Conservation (phyloP, 495 filamentous ascomycete species). For the Aspergillus carlsbadensis region DNA sequence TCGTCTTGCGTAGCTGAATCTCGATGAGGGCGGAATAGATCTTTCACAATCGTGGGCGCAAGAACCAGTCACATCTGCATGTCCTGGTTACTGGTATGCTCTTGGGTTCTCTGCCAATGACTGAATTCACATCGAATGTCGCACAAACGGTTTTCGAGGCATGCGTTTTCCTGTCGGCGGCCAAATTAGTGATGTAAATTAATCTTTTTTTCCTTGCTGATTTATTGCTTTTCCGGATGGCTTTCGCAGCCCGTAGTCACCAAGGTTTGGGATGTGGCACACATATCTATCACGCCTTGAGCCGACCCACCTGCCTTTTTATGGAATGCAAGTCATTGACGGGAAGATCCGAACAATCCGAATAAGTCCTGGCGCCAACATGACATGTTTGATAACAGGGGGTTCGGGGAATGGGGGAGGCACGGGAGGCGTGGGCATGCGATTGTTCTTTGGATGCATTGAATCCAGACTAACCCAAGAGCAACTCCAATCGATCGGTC, state of each 20-base stretch:
- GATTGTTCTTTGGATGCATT: slow-evolving; percentile 21
- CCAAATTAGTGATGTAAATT: not conserved
- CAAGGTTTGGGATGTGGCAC: slow-evolving; percentile 11
- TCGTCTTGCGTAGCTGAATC: not conserved
- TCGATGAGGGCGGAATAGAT: slow-evolving; percentile 10
- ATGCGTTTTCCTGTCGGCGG: slow-evolving; percentile 6
- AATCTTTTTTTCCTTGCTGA: not conserved
- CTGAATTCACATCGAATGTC: slow-evolving; percentile 13
- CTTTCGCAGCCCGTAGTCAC: slow-evolving; percentile 7
- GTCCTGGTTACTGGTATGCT: not conserved
- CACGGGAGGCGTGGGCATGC: not conserved
- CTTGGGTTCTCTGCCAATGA: slow-evolving; percentile 3
- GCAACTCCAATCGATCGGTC: slow-evolving; percentile 24
- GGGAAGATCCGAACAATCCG: slow-evolving; percentile 25
- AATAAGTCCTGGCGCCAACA: slow-evolving; percentile 11
- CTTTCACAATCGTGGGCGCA: not conserved
- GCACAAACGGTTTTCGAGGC: slow-evolving; percentile 21
- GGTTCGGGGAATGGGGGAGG: slow-evolving; percentile 1
- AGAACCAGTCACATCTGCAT: slow-evolving; percentile 22
- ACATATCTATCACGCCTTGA: slow-evolving; percentile 17
- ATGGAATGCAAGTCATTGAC: slow-evolving; percentile 24
- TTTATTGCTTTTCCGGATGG: slow-evolving; percentile 8
- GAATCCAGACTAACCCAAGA: slow-evolving; percentile 11
- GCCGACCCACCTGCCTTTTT: slow-evolving; percentile 1
- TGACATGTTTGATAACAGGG: slow-evolving; percentile 25